Conservation (phyloP, 2,329 filamentous ascomycete genomes). For the Fusarium multiceps region DNA sequence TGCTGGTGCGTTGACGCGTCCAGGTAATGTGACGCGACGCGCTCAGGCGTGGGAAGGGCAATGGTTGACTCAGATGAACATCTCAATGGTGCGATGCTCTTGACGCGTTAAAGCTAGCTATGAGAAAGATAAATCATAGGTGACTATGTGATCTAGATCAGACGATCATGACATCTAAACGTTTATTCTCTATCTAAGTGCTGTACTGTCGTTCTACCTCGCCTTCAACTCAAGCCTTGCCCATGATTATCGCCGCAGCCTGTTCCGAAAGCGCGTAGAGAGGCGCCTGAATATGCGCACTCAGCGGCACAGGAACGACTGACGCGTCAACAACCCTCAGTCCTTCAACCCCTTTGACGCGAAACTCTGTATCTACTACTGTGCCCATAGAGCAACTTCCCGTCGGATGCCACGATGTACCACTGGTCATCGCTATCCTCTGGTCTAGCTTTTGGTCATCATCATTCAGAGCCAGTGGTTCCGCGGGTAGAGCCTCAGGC, state of each 20-base stretch:
- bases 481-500: slow-evolving; percentile 20
- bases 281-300: slow-evolving; percentile 47
- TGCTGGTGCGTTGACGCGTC: neutral
- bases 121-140: too few relatives aligned
- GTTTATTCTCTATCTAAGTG: fast-evolving
- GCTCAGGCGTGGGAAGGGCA: neutral
- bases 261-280: slow-evolving; percentile 52
- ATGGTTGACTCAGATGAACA: too few relatives aligned
- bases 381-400: slow-evolving; percentile 66
- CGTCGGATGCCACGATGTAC: slow-evolving; percentile 64
- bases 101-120: too few relatives aligned
- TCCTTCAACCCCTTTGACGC: slow-evolving; percentile 58
- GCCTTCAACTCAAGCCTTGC: neutral
- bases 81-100: too few relatives aligned
- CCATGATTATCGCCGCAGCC: slow-evolving; percentile 44
- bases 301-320: slow-evolving; percentile 48
- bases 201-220: too few relatives aligned
- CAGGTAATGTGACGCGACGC: neutral
- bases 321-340: slow-evolving; percentile 52
- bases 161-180: too few relatives aligned
- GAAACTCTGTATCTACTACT: slow-evolving; percentile 66
- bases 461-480: slow-evolving; percentile 32
- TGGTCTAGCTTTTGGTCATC: slow-evolving; percentile 39
- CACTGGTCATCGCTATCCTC: slow-evolving; percentile 32
- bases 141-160: too few relatives aligned